Evolutionary conservation across 208 protist species (phyloP).

Genomic region (Acanthamoeba castellanii): DNA sequence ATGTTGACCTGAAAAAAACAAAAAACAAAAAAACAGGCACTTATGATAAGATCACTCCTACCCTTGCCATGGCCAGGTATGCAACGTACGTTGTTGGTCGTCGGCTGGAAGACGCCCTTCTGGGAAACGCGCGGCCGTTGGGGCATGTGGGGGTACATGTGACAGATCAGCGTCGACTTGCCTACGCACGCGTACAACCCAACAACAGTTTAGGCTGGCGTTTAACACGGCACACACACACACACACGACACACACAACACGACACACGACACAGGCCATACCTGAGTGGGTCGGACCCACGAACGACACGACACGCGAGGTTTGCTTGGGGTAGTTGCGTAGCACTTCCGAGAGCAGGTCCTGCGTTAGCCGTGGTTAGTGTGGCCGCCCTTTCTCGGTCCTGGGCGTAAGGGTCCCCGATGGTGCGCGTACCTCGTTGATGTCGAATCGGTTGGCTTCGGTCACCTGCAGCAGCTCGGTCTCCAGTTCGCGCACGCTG

Average conservation of each 20-base stretch:
- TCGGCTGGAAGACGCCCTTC: constrained; percentile 50
- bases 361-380: background rate
- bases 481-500: constrained; percentile 34
- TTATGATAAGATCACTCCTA: no score
- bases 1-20: background rate
- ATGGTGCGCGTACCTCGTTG: constrained; percentile 10
- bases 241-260: no score
- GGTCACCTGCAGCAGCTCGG: constrained; percentile 32
- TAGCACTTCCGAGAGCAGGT: constrained; percentile 12
- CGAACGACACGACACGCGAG: constrained; percentile 19
- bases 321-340: constrained; percentile 46
- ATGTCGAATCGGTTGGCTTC: constrained; percentile 46
- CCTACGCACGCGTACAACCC: background rate
- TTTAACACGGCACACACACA: background rate
- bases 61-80: no score
- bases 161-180: constrained; percentile 54
- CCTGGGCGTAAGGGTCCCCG: no score
- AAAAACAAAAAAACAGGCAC: background rate
- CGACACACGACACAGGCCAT: background rate
- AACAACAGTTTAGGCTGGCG: no score
- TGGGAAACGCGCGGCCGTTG: constrained; percentile 51
- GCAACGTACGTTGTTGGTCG: constrained; percentile 14
- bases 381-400: no score
- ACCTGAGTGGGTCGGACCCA: constrained; percentile 24
- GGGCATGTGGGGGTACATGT: constrained; percentile 59